These are phyloP conservation scores for Exophiala mesophila DNA, from an alignment of 2,329 filamentous ascomycete species.

Conservation along the genomic window DNA sequence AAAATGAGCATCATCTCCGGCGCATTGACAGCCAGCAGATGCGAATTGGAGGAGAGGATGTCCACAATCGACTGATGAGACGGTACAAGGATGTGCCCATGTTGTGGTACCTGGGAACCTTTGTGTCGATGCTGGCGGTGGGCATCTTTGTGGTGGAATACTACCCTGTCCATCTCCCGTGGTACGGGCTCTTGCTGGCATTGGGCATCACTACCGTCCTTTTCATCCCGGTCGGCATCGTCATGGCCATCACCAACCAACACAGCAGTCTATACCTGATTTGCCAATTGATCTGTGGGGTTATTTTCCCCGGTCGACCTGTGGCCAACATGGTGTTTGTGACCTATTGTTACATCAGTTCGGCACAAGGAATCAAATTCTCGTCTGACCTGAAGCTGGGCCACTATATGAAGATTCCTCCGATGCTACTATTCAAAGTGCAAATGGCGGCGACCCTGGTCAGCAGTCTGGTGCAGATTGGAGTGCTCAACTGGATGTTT, in stretches of 20 bases:
- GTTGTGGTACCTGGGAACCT: constrained; percentile 73
- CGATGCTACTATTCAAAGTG: constrained; percentile 54
- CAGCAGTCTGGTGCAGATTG: constrained; percentile 75
- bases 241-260: constrained; percentile 90
- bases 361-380: constrained; percentile 84
- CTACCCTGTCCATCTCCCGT: constrained; percentile 75
- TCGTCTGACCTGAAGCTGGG: constrained; percentile 78
- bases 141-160: constrained; percentile 83
- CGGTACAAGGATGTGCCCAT: constrained; percentile 77
- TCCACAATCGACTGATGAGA: constrained; percentile 79
- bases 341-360: constrained; percentile 85
- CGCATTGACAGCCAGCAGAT: constrained; percentile 16
- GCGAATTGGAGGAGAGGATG: constrained; percentile 60
- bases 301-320: constrained; percentile 74
- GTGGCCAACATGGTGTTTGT: constrained; percentile 93
- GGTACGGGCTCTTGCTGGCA: constrained; percentile 78
- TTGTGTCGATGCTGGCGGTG: constrained; percentile 68
- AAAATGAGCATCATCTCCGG: constrained; percentile 7
- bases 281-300: constrained; percentile 78
- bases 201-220: constrained; percentile 72
- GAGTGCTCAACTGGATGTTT: constrained; percentile 88
- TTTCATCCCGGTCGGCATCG: constrained; percentile 86
- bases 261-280: constrained; percentile 82
- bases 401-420: constrained; percentile 57
- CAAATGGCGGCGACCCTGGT: constrained; percentile 59